A percentile compares a stretch with the other conserved stretches of the same genome.
phyloP scores from a whole-genome alignment of 352 stramenopile species.

The Hyaloperonospora brassicae region DNA sequence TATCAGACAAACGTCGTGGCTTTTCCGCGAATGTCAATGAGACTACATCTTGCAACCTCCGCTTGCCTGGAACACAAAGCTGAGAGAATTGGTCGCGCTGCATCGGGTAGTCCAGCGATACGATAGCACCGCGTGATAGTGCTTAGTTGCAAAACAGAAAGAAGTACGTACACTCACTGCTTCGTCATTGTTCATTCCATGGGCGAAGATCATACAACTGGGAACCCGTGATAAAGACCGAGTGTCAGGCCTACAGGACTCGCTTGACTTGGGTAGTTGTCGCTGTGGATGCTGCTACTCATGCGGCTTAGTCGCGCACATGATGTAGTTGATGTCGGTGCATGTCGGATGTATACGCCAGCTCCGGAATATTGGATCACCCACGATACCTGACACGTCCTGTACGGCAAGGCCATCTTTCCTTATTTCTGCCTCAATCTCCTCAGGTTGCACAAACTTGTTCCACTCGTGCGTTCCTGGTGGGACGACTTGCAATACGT shows the following conservation, averaged over 20 bases:
- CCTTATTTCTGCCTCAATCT: conserved; percentile 49
- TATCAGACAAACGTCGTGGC: too few species aligned
- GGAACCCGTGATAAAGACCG: conserved; percentile 1
- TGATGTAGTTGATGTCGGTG: conserved; percentile 78
- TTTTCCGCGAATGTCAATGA: too few species aligned
- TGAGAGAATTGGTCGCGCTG: too few species aligned
- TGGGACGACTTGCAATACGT: conserved; percentile 63
- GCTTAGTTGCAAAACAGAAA: too few species aligned
- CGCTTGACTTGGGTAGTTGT: too few species aligned
- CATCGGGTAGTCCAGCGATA: too few species aligned
- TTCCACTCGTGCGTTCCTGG: conserved; percentile 80
- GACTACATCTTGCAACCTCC: too few species aligned
- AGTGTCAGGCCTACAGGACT: neutral
- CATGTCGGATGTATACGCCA: conserved; percentile 70
- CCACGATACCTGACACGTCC: conserved; percentile 73
- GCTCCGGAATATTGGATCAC: conserved; percentile 58
- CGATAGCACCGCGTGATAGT: too few species aligned
- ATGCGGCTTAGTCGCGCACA: conserved; percentile 60
- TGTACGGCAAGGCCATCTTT: conserved; percentile 51
- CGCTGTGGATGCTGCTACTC: conserved; percentile 6
- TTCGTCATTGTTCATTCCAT: too few species aligned
- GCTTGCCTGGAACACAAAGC: too few species aligned
- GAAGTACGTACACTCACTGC: too few species aligned
- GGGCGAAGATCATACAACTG: too few species aligned
- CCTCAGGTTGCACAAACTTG: conserved; percentile 74